Base-by-base conservation (phyloP, 2,329 filamentous ascomycete species). In the Ophiosphaerella herpotricha region DNA sequence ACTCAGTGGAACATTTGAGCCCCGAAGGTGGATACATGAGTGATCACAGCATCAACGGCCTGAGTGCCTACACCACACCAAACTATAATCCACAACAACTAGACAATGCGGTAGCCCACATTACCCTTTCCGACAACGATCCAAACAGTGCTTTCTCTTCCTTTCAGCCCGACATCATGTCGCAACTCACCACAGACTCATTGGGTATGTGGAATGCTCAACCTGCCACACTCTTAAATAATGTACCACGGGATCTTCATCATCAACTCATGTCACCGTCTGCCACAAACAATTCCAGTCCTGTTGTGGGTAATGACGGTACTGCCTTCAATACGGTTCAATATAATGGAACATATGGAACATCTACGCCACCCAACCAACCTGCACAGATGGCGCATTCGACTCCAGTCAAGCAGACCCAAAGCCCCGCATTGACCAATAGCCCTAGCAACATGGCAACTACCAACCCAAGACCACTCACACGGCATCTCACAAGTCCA, bases 391-490 rank as follows among this genome's bases (percentile, higher is more conserved):
- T 52, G 23, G 53, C 57, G 16, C 61, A 68, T 13, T 64, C 61
- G 5, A 70, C 66, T 23, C 69, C 68, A 5, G 64, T 54, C 31
- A 71, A 67, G 46, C 70, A 72, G 41, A 64, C 66, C 18, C 71
- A 72, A 44, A 74, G 71, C 46, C 72, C 72, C n/a, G 66, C 72
- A 23, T 51, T 73, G 46, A 74, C 71, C 7, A 71, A 70, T 45
- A 74, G 70, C 37, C 68, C 72, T 23, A 61, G 65, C 29, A 64
- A 61, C n/a, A 47, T 50, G 38, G 56, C 58, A n/a, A 47, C 67
- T 31, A 61, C 52, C 9, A 65, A 69, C 26, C 55, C 61, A 16
- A 64, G 66, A 43, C 61, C 67, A 18, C 61, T 63, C 23, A 51
- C 60, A 23, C 48, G 60, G n/a, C 69, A 72, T 46, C 51, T 74